Base-by-base conservation (phyloP, 1,139 yeast genomes). In the Schizosaccharomyces versatilis region DNA sequence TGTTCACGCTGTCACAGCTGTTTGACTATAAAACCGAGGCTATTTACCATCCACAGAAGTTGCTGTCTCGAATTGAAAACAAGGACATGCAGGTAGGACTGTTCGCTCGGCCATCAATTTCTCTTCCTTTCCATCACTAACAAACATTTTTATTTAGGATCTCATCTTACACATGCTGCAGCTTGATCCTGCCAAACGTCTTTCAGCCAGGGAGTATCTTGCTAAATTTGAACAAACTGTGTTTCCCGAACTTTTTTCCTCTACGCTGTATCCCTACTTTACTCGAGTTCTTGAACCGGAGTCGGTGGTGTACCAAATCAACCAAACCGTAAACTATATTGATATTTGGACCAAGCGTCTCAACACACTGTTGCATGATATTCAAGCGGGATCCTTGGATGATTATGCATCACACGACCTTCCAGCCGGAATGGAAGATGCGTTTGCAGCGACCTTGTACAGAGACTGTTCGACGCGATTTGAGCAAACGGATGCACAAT, bases 1-100 rank as follows among this genome's bases (percentile, higher is more conserved):
- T 85, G 0, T 88, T 93, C 65, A 80, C 94, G 0, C 71, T 90
- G 17, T 81, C 97, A 0, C 95, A 86, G 63, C 69, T 88, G 60
- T 86, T 84, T 71, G 83, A 81, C 66, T 90, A 83, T 66, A 80
- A 80, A 62, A 77, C 76, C 59, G 75, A 78, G 6, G 88, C 81
- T 58, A 80, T 75, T 62, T 57, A 57, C 52, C 57, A 59, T 10
- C 12, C 41, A 42, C 14, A 40, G 38, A 14, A 41, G 6, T 44
- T 76, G 61, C 66, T 81, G 58, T 70, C 75, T 38, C 72, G 73
- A 32, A 75, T 81, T 53, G 71, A 73, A 32, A 79, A 82, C 60
- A 61, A 64, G 0, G 61, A 70, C 47, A 71, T 84, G 1, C 72
- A 73, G 14, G 41, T 39, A 39, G 6, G 41, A 39, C 12, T 12